Evolutionary conservation across 441 rosid species (phyloP).

Genomic region (Melastoma candidum): DNA sequence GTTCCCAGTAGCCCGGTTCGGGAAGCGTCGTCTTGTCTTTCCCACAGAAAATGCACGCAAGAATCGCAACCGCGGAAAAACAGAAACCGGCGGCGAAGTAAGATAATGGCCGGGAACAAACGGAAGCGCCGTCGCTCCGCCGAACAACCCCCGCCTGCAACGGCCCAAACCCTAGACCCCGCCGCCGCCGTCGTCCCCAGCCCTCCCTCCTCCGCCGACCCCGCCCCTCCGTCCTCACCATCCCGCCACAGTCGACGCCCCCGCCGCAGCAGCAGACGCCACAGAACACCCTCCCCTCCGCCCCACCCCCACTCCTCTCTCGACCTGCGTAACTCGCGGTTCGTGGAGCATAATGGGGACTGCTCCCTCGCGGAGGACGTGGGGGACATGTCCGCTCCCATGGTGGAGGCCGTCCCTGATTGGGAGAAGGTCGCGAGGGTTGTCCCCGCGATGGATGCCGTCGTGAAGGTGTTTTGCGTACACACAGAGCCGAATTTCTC

Average conservation of each 20-base stretch:
- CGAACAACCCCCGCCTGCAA: constrained; percentile 17
- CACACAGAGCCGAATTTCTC: constrained; percentile 19
- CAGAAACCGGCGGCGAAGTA: too few relatives aligned
- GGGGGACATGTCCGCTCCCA: constrained; percentile 1
- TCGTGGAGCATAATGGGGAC: constrained; percentile 28
- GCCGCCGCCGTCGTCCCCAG: constrained; percentile 13
- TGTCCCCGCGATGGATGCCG: constrained; percentile 18
- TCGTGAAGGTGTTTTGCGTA: constrained; percentile 14
- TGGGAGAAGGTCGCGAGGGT: constrained; percentile 23
- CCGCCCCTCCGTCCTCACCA: constrained; percentile 14
- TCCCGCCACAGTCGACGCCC: constrained; percentile 36
- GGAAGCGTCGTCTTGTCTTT: too few relatives aligned
- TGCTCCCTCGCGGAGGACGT: constrained; percentile 9
- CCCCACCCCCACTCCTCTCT: constrained; percentile 18
- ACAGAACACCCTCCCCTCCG: too few relatives aligned
- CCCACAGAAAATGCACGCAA: too few relatives aligned
- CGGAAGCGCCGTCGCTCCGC: constrained; percentile 40
- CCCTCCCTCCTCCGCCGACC: neutral
- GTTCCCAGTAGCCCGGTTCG: too few relatives aligned
- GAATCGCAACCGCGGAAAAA: too few relatives aligned
- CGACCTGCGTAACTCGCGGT: constrained; percentile 26
- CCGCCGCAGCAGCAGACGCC: constrained; percentile 20
- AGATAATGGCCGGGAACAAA: constrained; percentile 17
- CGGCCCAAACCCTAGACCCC: constrained; percentile 8
- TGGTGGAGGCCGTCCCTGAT: constrained; percentile 19